A percentile compares a stretch with the other conserved stretches of the same genome.
Evolutionary conservation across 2,329 filamentous ascomycete species (phyloP).

Genomic region (Epichloe festucae): DNA sequence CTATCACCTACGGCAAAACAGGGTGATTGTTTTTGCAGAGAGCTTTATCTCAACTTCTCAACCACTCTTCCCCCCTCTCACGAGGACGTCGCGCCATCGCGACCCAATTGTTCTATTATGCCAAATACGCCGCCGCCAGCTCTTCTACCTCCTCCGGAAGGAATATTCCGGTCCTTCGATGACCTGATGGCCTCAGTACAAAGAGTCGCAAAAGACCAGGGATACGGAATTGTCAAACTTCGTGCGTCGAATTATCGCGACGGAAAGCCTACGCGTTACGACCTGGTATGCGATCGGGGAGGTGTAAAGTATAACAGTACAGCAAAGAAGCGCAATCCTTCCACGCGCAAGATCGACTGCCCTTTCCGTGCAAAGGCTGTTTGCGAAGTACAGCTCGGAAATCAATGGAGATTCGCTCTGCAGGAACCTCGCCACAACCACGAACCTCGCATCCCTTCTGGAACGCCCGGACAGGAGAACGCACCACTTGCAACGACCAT

Average conservation of each 20-base stretch:
- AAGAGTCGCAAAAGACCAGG: slow-evolving; percentile 47
- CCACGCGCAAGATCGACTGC: slow-evolving; percentile 50
- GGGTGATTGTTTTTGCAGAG: not conserved
- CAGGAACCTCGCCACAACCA: slow-evolving; percentile 50
- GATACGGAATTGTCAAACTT: slow-evolving; percentile 49
- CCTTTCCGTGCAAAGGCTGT: slow-evolving; percentile 51
- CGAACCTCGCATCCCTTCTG: slow-evolving; percentile 42
- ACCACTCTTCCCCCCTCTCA: slow-evolving; percentile 5
- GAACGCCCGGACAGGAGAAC: slow-evolving; percentile 42
- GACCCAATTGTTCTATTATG: slow-evolving; percentile 24
- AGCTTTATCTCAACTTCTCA: not conserved
- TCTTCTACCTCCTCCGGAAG: slow-evolving; percentile 44
- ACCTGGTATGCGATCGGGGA: slow-evolving; percentile 49
- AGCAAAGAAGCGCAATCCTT: slow-evolving; percentile 51
- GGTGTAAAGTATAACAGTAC: slow-evolving; percentile 54
- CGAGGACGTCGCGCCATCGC: slow-evolving; percentile 15
- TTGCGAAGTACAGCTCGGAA: slow-evolving; percentile 48
- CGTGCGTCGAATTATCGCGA: slow-evolving; percentile 51
- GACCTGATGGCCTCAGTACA: slow-evolving; percentile 46
- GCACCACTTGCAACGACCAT: slow-evolving; percentile 45
- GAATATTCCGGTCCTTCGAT: slow-evolving; percentile 46
- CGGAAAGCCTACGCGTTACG: slow-evolving; percentile 48
- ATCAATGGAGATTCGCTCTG: slow-evolving; percentile 51
- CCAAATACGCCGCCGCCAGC: slow-evolving; percentile 33
- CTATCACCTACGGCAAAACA: not conserved